A percentile compares a stretch with the other conserved stretches of the same genome.
These are phyloP conservation scores for Rosa rugosa DNA, from an alignment of 306 rosid species.

Conservation along the genomic window DNA sequence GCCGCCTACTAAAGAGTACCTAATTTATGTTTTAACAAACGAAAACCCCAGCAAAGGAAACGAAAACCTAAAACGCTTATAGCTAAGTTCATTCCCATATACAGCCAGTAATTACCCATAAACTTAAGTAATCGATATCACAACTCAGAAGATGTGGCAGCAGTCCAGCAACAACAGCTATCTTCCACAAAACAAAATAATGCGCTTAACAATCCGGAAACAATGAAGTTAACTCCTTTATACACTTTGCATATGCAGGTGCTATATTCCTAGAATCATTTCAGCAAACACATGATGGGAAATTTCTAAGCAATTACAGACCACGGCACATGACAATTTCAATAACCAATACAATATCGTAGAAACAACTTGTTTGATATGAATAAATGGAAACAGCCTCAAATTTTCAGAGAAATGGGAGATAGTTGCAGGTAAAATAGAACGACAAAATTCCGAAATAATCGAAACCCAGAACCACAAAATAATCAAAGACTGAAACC, in stretches of 20 bases:
- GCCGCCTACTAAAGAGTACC: neutral
- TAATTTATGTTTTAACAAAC: neutral
- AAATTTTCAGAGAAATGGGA: neutral
- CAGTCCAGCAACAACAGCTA: neutral
- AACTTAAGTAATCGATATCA: neutral
- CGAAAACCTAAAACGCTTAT: neutral
- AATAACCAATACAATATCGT: neutral
- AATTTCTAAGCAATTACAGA: neutral
- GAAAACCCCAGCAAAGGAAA: neutral
- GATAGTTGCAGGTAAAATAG: neutral
- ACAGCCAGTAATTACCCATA: neutral
- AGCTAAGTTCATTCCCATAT: slow-evolving; percentile 2
- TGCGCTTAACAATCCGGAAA: neutral
- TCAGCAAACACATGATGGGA: slow-evolving; percentile 31
- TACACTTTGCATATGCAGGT: neutral
- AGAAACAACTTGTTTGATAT: neutral
- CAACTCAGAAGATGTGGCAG: neutral
- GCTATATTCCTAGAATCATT: slow-evolving; percentile 8
- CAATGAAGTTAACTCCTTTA: neutral
- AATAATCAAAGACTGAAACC: slow-evolving; percentile 20
- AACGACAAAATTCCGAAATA: neutral
- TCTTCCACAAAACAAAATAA: neutral
- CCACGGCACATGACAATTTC: neutral
- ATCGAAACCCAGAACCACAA: neutral
- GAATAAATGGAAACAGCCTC: neutral